Evolutionary conservation across 2,329 filamentous ascomycete species (phyloP).

Genomic region (Hypoxylon sp.): DNA sequence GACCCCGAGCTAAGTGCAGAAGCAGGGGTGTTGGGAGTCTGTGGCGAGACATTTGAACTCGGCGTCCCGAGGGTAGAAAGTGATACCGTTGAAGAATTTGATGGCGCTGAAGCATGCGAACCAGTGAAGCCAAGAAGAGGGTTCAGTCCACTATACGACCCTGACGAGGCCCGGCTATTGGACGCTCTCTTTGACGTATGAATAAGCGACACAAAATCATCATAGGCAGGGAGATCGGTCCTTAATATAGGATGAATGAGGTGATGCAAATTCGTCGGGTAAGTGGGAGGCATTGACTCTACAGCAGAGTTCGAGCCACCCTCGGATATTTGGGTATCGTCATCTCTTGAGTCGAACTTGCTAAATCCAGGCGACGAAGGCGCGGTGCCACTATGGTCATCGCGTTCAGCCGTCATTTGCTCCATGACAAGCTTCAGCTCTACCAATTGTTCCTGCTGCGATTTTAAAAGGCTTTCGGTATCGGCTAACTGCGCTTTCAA

Average conservation of each 20-base stretch:
- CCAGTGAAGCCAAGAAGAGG: slow-evolving; percentile 67
- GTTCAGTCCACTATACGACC: slow-evolving; percentile 76
- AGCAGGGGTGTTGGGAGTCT: slow-evolving; percentile 71
- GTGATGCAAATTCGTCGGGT: slow-evolving; percentile 82
- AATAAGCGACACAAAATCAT: slow-evolving; percentile 86
- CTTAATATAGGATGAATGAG: slow-evolving; percentile 87
- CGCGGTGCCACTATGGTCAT: slow-evolving; percentile 81
- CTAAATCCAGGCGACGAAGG: slow-evolving; percentile 85
- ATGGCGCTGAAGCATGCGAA: slow-evolving; percentile 64
- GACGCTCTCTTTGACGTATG: slow-evolving; percentile 74
- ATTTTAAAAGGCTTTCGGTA: slow-evolving; percentile 86
- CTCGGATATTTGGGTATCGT: slow-evolving; percentile 59
- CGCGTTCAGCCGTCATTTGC: slow-evolving; percentile 80
- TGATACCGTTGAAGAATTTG: slow-evolving; percentile 74
- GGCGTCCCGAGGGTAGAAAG: slow-evolving; percentile 64
- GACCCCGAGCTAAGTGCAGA: slow-evolving; percentile 66
- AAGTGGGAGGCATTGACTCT: slow-evolving; percentile 67
- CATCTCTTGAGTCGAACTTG: slow-evolving; percentile 74
- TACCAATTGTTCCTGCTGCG: slow-evolving; percentile 91
- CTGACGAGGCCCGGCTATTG: slow-evolving; percentile 78
- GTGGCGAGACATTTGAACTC: slow-evolving; percentile 68
- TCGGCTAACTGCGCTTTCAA: slow-evolving; percentile 88
- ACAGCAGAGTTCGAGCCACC: slow-evolving; percentile 56
- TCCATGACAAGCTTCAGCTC: slow-evolving; percentile 96
- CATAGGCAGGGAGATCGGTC: slow-evolving; percentile 83